phyloP scores from a whole-genome alignment of 2,329 filamentous ascomycete genomes.

The Trichoderma sp. region DNA sequence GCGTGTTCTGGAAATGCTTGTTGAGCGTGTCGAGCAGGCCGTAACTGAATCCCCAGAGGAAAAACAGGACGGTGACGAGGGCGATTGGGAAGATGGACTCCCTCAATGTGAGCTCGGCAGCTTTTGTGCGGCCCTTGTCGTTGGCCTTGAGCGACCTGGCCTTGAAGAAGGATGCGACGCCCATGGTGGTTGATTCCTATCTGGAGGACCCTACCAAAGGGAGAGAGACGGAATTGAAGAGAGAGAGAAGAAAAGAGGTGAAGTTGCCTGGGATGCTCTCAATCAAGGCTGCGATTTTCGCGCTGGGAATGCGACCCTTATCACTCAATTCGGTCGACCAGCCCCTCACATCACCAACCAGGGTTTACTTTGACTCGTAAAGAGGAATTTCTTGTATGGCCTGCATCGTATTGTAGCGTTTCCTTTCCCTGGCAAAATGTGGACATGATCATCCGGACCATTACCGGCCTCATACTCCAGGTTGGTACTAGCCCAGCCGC shows the following conservation, averaged over 20 bases:
- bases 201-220: background rate
- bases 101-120: constrained; percentile 58
- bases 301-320: constrained; percentile 19
- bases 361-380: constrained; percentile 6
- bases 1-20: constrained; percentile 48
- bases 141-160: constrained; percentile 44
- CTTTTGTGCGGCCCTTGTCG: constrained; percentile 41
- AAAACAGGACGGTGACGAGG: constrained; percentile 50
- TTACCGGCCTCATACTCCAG: constrained; percentile 10
- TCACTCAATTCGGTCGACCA: constrained; percentile 10
- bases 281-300: background rate
- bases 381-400: background rate
- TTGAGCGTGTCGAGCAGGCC: constrained; percentile 48
- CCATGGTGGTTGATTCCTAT: constrained; percentile 31
- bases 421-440: background rate
- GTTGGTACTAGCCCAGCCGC: constrained; percentile 10
- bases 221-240: background rate
- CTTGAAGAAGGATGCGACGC: constrained; percentile 44
- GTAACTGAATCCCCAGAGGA: constrained; percentile 48
- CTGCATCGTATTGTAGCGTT: constrained; percentile 4
- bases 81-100: constrained; percentile 65
- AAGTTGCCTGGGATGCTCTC: background rate
- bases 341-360: constrained; percentile 16
- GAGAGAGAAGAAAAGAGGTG: background rate
- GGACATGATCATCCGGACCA: constrained; percentile 18